Conservation (phyloP, 1,284 basidiomycete genomes). For the Rhodotorula sp. region DNA sequence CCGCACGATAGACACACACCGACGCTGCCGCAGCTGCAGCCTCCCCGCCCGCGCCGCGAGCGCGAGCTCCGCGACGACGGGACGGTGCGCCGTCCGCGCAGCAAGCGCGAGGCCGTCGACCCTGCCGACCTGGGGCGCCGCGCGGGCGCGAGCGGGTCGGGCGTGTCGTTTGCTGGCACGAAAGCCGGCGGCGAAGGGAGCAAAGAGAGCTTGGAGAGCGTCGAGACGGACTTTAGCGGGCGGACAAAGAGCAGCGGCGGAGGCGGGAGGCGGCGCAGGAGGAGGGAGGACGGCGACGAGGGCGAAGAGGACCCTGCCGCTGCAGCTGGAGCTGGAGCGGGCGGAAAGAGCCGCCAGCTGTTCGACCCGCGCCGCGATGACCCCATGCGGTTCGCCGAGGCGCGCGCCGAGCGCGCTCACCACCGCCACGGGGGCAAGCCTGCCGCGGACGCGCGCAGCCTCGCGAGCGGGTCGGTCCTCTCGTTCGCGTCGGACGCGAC, state of each 20-base stretch:
- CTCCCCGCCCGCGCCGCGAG: neutral
- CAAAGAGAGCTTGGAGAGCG: constrained; percentile 34
- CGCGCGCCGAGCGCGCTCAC: neutral
- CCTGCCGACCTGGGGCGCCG: constrained; percentile 30
- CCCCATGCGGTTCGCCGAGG: constrained; percentile 69
- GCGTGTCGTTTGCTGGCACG: neutral
- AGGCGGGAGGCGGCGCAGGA: constrained; percentile 5
- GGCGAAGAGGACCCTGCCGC: neutral
- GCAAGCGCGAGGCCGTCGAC: constrained; percentile 36
- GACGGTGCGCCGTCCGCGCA: neutral
- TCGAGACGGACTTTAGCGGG: constrained; percentile 28
- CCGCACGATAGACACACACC: constrained; percentile 19
- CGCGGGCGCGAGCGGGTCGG: neutral
- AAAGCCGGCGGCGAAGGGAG: constrained; percentile 21
- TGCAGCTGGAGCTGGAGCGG: neutral
- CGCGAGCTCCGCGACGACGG: neutral
- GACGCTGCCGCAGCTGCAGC: neutral
- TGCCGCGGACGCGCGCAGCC: constrained; percentile 9
- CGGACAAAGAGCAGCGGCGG: constrained; percentile 22
- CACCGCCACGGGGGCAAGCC: neutral
- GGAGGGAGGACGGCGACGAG: constrained; percentile 19
- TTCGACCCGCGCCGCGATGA: constrained; percentile 84
- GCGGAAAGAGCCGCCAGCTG: constrained; percentile 59
- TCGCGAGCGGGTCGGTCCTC: constrained; percentile 21
- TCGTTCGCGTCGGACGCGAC: constrained; percentile 30